phyloP scores from a whole-genome alignment of 495 filamentous ascomycete genomes.

The Parachaetomium inaequale region DNA sequence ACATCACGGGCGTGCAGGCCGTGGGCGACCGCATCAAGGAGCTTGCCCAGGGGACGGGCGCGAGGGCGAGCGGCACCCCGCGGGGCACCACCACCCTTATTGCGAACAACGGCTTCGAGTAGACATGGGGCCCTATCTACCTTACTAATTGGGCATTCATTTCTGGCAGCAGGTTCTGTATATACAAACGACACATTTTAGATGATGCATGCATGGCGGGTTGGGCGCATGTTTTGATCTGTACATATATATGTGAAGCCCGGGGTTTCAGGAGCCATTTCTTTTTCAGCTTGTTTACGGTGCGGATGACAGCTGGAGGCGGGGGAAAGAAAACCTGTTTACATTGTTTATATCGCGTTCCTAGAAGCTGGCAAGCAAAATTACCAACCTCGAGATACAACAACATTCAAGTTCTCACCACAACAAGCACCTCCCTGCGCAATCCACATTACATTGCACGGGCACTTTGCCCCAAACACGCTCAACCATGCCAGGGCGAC shows the following conservation, averaged over 20 bases:
- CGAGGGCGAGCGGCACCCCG: conserved; percentile 33
- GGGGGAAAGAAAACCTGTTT: not conserved
- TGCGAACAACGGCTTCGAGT: conserved; percentile 46
- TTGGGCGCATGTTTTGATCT: not conserved
- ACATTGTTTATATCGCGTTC: too few species aligned
- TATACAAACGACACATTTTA: conserved; percentile 9
- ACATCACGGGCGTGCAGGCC: conserved; percentile 32
- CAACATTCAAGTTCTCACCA: too few species aligned
- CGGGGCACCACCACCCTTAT: conserved; percentile 44
- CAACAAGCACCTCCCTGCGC: too few species aligned
- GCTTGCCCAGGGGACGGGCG: conserved; percentile 39
- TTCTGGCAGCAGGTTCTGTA: conserved; percentile 25
- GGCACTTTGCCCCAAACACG: not conserved
- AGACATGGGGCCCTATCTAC: not conserved
- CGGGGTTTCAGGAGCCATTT: not conserved
- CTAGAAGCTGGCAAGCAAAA: not conserved
- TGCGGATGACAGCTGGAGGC: not conserved
- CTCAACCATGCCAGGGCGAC: too few species aligned
- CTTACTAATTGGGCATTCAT: not conserved
- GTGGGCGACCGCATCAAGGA: conserved; percentile 46
- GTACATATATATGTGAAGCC: conserved; percentile 2
- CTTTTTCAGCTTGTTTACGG: not conserved
- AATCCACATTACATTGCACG: not conserved
- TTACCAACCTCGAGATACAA: not conserved
- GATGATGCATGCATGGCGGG: not conserved